Evolutionary conservation across 2,329 filamentous ascomycete species (phyloP).

Genomic region (Stylonectria norvegica): DNA sequence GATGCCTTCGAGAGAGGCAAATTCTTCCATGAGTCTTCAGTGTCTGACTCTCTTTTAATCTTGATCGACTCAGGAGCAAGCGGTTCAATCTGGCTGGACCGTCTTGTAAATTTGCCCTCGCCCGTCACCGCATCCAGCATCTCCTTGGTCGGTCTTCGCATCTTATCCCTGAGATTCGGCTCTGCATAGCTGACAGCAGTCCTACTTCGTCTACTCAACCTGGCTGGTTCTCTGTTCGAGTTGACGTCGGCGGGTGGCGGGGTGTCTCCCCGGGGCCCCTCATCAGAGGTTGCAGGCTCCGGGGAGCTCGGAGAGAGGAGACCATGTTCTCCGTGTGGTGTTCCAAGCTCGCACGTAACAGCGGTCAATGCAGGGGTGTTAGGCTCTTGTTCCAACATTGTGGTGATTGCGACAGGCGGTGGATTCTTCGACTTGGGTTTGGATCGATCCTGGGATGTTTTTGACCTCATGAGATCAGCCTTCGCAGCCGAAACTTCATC

Average conservation of each 20-base stretch:
- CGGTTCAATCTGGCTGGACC: conserved; percentile 37
- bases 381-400: conserved; percentile 14
- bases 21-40: conserved; percentile 32
- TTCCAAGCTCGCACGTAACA: conserved; percentile 20
- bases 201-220: conserved; percentile 65
- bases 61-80: conserved; percentile 22
- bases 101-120: conserved; percentile 52
- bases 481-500: conserved; percentile 42
- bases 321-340: conserved; percentile 37
- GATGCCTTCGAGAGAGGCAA: conserved; percentile 16
- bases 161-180: conserved; percentile 77
- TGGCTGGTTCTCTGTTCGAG: conserved; percentile 52
- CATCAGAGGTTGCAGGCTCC: conserved; percentile 37
- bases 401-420: conserved; percentile 19
- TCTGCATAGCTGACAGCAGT: conserved; percentile 75
- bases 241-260: conserved; percentile 59
- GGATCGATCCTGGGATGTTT: conserved; percentile 21
- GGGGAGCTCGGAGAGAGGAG: conserved; percentile 49
- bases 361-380: conserved; percentile 13
- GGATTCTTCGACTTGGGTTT: conserved; percentile 29
- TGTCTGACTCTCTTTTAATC: conserved; percentile 34
- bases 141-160: conserved; percentile 76
- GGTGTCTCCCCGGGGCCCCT: conserved; percentile 46
- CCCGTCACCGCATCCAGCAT: conserved; percentile 69
- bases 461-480: conserved; percentile 31